phyloP scores from a whole-genome alignment of 2,329 filamentous ascomycete species.

The Simplicillium aogashimaense region DNA sequence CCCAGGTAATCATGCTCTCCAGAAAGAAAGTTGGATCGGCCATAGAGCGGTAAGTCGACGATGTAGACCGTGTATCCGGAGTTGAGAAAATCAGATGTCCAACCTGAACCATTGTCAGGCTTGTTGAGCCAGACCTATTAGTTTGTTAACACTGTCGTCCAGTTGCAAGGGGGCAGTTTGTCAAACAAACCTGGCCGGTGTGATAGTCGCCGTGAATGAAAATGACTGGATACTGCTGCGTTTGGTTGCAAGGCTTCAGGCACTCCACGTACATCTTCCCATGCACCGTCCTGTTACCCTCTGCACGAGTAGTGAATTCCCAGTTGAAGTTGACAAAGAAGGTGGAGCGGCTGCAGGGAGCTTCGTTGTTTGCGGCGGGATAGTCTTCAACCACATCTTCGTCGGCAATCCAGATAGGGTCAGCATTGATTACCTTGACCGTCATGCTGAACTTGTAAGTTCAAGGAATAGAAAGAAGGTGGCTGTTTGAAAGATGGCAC shows the following conservation, averaged over 20 bases:
- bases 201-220: conserved; percentile 26
- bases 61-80: conserved; percentile 32
- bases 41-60: conserved; percentile 29
- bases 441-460: too few species aligned
- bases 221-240: conserved; percentile 16
- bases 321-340: conserved; percentile 17
- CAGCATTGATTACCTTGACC: too few species aligned
- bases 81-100: conserved; percentile 32
- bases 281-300: conserved; percentile 9
- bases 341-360: conserved; percentile 6
- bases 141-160: background rate
- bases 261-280: conserved; percentile 26
- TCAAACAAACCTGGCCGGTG: conserved; percentile 14
- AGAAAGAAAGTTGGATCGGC: conserved; percentile 21
- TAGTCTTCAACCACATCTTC: too few species aligned
- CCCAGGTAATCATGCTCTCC: conserved; percentile 12
- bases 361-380: conserved; percentile 3
- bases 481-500: too few species aligned
- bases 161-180: background rate
- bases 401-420: too few species aligned
- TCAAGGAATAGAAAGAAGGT: too few species aligned
- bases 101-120: conserved; percentile 33
- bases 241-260: conserved; percentile 11
- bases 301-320: conserved; percentile 7
- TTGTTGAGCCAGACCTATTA: conserved; percentile 31